Evolutionary conservation across 2,329 filamentous ascomycete genomes (phyloP).

Genomic region (Peltaster fructicola): DNA sequence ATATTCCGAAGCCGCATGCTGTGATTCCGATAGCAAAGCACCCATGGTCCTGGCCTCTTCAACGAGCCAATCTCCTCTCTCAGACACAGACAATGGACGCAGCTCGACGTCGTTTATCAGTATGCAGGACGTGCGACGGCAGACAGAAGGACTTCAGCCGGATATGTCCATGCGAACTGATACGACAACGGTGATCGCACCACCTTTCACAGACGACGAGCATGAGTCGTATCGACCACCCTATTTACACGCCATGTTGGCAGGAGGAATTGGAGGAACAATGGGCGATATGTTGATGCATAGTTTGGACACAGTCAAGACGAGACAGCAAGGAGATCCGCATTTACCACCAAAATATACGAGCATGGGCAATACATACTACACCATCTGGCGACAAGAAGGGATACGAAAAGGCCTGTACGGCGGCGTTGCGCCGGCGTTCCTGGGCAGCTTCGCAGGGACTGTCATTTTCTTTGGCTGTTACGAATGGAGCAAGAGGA

Average conservation of each 20-base stretch:
- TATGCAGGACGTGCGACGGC: conserved; percentile 14
- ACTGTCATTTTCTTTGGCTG: conserved; percentile 91
- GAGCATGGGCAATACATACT: conserved; percentile 76
- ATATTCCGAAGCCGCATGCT: too few species aligned
- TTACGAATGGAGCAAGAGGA: conserved; percentile 87
- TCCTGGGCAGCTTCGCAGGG: conserved; percentile 81
- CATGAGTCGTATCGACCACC: conserved; percentile 28
- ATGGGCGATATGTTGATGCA: conserved; percentile 98
- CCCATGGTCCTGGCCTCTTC: too few species aligned
- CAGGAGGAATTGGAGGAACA: conserved; percentile 79
- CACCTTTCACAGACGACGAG: conserved; percentile 14
- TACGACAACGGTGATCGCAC: conserved; percentile 4
- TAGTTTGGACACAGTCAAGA: conserved; percentile 96
- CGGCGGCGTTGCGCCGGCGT: conserved; percentile 79
- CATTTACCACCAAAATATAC: conserved; percentile 85
- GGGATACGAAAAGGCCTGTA: conserved; percentile 75
- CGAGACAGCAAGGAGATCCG: conserved; percentile 88
- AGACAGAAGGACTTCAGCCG: conserved; percentile 18
- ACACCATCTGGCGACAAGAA: conserved; percentile 85
- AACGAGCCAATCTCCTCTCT: too few species aligned
- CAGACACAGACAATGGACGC: too few species aligned
- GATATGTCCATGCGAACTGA: conserved; percentile 10
- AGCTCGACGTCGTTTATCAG: too few species aligned
- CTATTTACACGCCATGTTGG: conserved; percentile 58
- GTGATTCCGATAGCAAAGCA: too few species aligned